Base-by-base conservation (phyloP, 192 early-diverging fungal species). In the Entophlyctis helioformis region DNA sequence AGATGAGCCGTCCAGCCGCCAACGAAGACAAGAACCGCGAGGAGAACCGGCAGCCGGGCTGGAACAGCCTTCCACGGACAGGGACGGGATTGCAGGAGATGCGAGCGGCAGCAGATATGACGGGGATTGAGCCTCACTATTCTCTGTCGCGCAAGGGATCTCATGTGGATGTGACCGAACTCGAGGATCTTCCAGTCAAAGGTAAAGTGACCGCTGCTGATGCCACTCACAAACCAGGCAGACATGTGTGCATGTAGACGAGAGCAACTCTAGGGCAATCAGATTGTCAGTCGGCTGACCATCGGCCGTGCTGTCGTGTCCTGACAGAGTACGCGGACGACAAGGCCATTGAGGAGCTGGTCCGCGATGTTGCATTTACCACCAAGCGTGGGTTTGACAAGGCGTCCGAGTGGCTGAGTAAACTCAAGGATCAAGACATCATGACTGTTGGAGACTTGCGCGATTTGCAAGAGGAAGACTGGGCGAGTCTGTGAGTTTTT, bases 371-470 rank as follows among this genome's bases (percentile, higher is more conserved):
- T 7, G 82, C 81, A 11, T 47, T 63, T 25, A 77, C 72, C 2
- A 74, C 70, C 25, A 82, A 85, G 38, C 71, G 83, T 13, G 70
- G 67, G 9, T 46, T 63, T 9, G 83, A 87, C 27, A 86, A 86
- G 48, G 78, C 78, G 8, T 66, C 70, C 13, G 77, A 86, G 45
- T 86, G 84, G 84, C 50, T 76, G 2, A 47, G 53, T 3, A 78
- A 74, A 48, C 59, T 86, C 11, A 71, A 82, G 36, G 60, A 56
- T 21, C 83, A 86, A 58, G 84, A 86, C 57, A 72, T 86, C 38
- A 77, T 83, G 81, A 83, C 81, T 0, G 76, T 86, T 41, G 84
- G 82, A 1, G 83, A 86, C 54, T 49, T 86, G 48, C 67, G 76
- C 38, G 77, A 76, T 40, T 46, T 86, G 21, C 72, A 77, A 39